These are phyloP conservation scores for Mortierella sp. DNA, from an alignment of 371 early-diverging fungal species.

Conservation along the genomic window DNA sequence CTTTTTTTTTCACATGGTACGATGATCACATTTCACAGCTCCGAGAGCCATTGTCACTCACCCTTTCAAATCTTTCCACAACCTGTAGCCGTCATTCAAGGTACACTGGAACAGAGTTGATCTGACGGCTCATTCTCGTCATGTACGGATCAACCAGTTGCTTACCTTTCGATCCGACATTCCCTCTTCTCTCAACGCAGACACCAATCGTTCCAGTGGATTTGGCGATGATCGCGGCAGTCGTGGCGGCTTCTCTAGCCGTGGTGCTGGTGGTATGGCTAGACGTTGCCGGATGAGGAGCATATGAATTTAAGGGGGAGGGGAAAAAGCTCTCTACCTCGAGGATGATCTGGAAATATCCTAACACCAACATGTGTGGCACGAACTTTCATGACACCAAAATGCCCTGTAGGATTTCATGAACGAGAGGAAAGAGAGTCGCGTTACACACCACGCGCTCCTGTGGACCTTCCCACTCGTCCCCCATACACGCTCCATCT, in stretches of 20 bases:
- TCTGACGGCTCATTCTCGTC: too few relatives aligned
- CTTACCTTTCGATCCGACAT: slow-evolving; percentile 15
- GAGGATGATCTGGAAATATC: too few relatives aligned
- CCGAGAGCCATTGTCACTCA: too few relatives aligned
- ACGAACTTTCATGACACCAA: too few relatives aligned
- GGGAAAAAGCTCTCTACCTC: too few relatives aligned
- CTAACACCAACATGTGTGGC: too few relatives aligned
- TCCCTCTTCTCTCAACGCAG: slow-evolving; percentile 11
- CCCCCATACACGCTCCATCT: slow-evolving; percentile 91
- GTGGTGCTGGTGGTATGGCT: too few relatives aligned
- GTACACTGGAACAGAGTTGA: slow-evolving; percentile 6
- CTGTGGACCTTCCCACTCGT: slow-evolving; percentile 80
- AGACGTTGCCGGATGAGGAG: too few relatives aligned
- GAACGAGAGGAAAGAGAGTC: slow-evolving; percentile 55
- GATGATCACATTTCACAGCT: not conserved
- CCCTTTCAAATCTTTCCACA: too few relatives aligned
- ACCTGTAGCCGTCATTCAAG: slow-evolving; percentile 48
- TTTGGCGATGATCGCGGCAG: slow-evolving; percentile 55
- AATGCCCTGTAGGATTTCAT: slow-evolving; percentile 26
- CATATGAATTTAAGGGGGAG: too few relatives aligned
- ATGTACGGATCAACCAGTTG: too few relatives aligned
- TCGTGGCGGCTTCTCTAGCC: slow-evolving; percentile 55
- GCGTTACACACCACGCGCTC: slow-evolving; percentile 56
- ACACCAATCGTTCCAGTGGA: slow-evolving; percentile 49
- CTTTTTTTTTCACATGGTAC: not conserved